Evolutionary conservation across 441 rosid genomes (phyloP).

Genomic region (Manihot esculenta): DNA sequence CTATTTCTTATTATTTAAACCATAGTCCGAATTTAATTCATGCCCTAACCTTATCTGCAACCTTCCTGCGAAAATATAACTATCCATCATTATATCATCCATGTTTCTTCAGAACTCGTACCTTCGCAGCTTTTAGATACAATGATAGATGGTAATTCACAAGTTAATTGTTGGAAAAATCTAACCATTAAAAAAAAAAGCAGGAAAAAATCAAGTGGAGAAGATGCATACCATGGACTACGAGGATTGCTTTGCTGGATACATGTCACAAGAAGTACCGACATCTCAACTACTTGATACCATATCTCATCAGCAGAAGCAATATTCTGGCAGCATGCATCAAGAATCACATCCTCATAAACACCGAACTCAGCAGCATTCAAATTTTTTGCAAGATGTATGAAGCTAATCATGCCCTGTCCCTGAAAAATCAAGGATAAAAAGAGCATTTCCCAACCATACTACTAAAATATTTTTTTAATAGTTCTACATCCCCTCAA

Average conservation of each 20-base stretch:
- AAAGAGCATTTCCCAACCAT: conserved; percentile 4
- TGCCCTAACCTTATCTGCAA: background rate
- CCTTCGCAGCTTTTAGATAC: background rate
- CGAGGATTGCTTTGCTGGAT: conserved; percentile 62
- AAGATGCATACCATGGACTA: conserved; percentile 56
- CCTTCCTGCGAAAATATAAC: background rate
- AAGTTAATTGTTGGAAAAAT: background rate
- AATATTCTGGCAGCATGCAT: conserved; percentile 89
- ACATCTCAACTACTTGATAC: conserved; percentile 76
- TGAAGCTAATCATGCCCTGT: conserved; percentile 77
- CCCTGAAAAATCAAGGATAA: conserved; percentile 50
- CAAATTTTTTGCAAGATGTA: conserved; percentile 62
- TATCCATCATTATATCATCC: background rate
- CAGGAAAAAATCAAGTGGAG: conserved; percentile 10
- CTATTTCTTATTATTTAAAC: conserved; percentile 4
- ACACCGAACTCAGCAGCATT: conserved; percentile 53
- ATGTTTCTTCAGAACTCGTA: background rate
- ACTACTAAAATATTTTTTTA: background rate
- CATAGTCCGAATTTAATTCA: background rate
- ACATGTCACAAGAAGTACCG: conserved; percentile 58
- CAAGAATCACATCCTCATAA: conserved; percentile 76
- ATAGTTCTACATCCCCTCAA: background rate
- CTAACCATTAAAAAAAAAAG: background rate
- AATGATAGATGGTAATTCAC: background rate
- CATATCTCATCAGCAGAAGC: conserved; percentile 75